phyloP scores from a whole-genome alignment of 2,329 filamentous ascomycete genomes.

The Trichoderma asperellum region DNA sequence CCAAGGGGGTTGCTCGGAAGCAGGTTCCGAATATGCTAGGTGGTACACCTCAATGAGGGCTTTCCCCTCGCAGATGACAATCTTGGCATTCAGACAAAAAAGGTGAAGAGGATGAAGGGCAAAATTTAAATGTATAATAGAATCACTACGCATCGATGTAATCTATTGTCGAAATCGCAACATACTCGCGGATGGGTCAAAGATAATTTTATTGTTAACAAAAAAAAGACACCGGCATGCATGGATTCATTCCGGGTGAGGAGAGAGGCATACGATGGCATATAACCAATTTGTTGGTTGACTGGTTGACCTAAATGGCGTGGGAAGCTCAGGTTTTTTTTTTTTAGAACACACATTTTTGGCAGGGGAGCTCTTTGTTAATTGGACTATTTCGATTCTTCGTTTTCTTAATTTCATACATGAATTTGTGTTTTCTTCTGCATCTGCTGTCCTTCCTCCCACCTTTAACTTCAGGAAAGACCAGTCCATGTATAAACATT shows the following conservation, averaged over 20 bases:
- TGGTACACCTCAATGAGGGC: constrained; percentile 45
- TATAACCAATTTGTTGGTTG: constrained; percentile 11
- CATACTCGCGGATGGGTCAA: constrained; percentile 19
- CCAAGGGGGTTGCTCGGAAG: constrained; percentile 57
- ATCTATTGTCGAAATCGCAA: constrained; percentile 29
- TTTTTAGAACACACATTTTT: constrained; percentile 23
- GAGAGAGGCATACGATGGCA: constrained; percentile 12
- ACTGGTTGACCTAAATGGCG: constrained; percentile 20
- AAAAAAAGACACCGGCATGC: constrained; percentile 20
- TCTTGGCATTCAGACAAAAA: not conserved
- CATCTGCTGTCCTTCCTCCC: not conserved
- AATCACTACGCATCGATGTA: constrained; percentile 28
- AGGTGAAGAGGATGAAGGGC: constrained; percentile 12
- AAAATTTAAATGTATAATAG: constrained; percentile 27
- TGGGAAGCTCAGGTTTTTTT: constrained; percentile 22
- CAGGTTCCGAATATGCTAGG: constrained; percentile 58
- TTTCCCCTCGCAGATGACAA: not conserved
- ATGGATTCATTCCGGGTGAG: constrained; percentile 8
- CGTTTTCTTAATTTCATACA: constrained; percentile 5
- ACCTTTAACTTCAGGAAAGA: not conserved
- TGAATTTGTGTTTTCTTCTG: not conserved
- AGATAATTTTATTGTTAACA: constrained; percentile 9
- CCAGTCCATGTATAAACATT: not conserved
- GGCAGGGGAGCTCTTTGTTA: constrained; percentile 19
- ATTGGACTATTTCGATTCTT: constrained; percentile 26